Evolutionary conservation across 768 basidiomycete genomes (phyloP).

Genomic region (Coprinopsis strossmayeri): DNA sequence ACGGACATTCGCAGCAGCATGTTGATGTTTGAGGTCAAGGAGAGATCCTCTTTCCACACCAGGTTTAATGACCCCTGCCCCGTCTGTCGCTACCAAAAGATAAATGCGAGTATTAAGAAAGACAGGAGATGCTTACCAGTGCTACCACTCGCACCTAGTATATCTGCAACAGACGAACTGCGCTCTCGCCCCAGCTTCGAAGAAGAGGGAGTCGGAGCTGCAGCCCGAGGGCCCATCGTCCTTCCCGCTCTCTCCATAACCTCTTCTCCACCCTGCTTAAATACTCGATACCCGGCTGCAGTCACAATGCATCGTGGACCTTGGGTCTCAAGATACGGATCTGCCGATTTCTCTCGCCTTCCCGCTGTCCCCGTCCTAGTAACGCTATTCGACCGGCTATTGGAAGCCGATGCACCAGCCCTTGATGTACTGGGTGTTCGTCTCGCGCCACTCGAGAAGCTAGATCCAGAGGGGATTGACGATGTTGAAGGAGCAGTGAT

Average conservation of each 20-base stretch:
- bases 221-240: constrained; percentile 3
- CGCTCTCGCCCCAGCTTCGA: background rate
- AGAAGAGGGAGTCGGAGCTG: background rate
- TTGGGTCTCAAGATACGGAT: constrained; percentile 1
- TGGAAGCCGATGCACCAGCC: background rate
- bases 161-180: constrained; percentile 1
- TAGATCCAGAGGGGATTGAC: background rate
- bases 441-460: background rate
- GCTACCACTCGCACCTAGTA: background rate
- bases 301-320: background rate
- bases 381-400: background rate
- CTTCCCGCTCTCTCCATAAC: constrained; percentile 6
- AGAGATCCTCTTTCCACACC: constrained; percentile 1
- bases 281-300: constrained; percentile 1
- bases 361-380: background rate
- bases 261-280: constrained; percentile 4
- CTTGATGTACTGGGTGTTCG: background rate
- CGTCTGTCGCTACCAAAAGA: background rate
- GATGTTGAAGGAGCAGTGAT: background rate
- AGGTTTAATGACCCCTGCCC: background rate
- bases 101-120: background rate
- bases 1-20: constrained; percentile 1
- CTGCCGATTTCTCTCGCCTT: constrained; percentile 3
- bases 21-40: constrained; percentile 1
- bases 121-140: background rate